Evolutionary conservation across 2,329 filamentous ascomycete species (phyloP).

Genomic region (Zopfia rhizophila): DNA sequence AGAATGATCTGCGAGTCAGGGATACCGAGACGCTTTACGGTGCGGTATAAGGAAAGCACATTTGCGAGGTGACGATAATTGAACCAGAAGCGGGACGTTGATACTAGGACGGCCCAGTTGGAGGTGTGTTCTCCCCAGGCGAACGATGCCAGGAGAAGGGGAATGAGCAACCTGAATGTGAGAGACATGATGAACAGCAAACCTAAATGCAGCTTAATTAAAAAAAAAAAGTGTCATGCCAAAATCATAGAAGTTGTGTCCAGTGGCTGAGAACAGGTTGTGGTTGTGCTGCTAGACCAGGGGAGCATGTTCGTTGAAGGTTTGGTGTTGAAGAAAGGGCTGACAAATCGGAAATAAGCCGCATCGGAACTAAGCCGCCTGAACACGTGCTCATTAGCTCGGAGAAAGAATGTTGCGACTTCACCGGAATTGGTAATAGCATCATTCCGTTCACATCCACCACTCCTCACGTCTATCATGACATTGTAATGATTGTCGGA

Average conservation of each 20-base stretch:
- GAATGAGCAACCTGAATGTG: conserved; percentile 33
- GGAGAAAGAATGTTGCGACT: conserved; percentile 15
- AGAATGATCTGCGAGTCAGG: conserved; percentile 99
- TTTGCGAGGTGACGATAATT: conserved; percentile 99
- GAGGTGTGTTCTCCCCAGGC: conserved; percentile 83
- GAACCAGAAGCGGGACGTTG: conserved; percentile 99
- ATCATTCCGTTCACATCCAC: conserved; percentile 26
- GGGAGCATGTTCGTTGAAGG: conserved; percentile 29
- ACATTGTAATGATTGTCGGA: background rate
- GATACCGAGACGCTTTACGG: conserved; percentile 96
- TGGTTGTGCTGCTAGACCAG: too few relatives aligned
- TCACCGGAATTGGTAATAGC: conserved; percentile 24
- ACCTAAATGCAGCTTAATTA: too few relatives aligned
- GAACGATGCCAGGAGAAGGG: conserved; percentile 49
- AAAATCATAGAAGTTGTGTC: too few relatives aligned
- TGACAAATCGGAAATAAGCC: conserved; percentile 47
- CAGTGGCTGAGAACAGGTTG: too few relatives aligned
- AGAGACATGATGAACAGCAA: conserved; percentile 1
- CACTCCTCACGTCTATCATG: background rate
- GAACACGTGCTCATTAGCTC: conserved; percentile 9
- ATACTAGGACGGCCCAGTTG: conserved; percentile 99
- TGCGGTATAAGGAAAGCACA: conserved; percentile 95
- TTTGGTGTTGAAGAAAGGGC: conserved; percentile 26
- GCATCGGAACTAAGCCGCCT: conserved; percentile 13
- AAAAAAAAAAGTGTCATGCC: too few relatives aligned